Evolutionary conservation across 2,329 filamentous ascomycete genomes (phyloP).

Genomic region (Curvularia hawaiiensis): DNA sequence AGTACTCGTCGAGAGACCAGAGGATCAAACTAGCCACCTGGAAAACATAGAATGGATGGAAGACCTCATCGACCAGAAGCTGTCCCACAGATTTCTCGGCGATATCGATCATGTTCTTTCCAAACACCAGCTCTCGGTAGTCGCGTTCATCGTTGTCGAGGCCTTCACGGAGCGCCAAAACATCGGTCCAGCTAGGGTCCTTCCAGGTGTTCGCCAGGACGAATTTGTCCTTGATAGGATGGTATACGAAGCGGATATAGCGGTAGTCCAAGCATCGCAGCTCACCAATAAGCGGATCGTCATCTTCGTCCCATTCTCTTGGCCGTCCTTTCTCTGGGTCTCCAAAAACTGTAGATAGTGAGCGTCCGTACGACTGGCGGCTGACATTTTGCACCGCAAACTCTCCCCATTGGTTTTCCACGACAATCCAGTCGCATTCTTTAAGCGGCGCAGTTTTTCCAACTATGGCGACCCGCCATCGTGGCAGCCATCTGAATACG

Average conservation of each 20-base stretch:
- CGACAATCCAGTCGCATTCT: constrained; percentile 86
- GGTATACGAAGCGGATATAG: constrained; percentile 91
- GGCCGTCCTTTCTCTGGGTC: constrained; percentile 66
- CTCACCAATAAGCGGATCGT: constrained; percentile 75
- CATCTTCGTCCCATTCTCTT: constrained; percentile 72
- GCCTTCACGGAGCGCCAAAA: constrained; percentile 74
- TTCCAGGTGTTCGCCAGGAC: constrained; percentile 89
- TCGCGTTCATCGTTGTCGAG: constrained; percentile 89
- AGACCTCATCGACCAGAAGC: constrained; percentile 89
- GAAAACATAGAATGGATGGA: constrained; percentile 98
- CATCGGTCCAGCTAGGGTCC: constrained; percentile 84
- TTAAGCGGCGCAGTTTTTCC: constrained; percentile 72
- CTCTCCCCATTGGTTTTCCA: constrained; percentile 98
- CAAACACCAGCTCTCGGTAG: constrained; percentile 83
- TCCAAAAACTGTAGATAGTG: constrained; percentile 73
- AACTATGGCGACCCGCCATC: constrained; percentile 79
- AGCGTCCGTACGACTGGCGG: constrained; percentile 62
- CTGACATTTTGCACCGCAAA: constrained; percentile 76
- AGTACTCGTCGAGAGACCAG: constrained; percentile 96
- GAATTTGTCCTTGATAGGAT: constrained; percentile 88
- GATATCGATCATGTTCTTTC: constrained; percentile 88
- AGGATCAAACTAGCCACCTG: constrained; percentile 92
- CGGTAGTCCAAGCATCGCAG: constrained; percentile 87
- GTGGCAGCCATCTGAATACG: constrained; percentile 85
- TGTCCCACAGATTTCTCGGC: constrained; percentile 84